Conservation (phyloP, 2,329 filamentous ascomycete genomes). For the Botrytis fabae region DNA sequence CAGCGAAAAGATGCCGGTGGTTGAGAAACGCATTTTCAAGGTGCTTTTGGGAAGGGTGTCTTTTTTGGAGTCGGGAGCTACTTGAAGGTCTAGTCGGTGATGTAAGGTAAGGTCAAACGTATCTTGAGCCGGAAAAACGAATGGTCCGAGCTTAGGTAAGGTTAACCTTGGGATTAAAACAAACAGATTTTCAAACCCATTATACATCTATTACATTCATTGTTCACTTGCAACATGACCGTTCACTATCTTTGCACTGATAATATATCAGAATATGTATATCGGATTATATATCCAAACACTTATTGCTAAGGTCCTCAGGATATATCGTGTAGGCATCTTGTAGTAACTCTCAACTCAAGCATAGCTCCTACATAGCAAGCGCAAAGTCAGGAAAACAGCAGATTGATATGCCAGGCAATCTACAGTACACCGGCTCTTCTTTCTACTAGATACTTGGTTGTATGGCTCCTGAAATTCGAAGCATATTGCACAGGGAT, state of each 20-base stretch:
- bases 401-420: not conserved
- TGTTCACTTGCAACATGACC: not conserved
- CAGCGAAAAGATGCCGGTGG: not conserved
- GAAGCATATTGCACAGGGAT: not conserved
- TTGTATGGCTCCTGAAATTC: too few species aligned
- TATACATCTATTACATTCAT: not conserved
- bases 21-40: slow-evolving; percentile 11
- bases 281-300: not conserved
- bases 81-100: not conserved
- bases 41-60: not conserved
- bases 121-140: slow-evolving; percentile 16
- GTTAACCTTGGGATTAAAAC: not conserved
- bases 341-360: not conserved
- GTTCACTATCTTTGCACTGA: not conserved
- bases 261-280: not conserved
- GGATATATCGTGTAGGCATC: not conserved
- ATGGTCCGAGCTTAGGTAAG: not conserved
- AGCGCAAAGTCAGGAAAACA: not conserved
- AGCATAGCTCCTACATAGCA: not conserved
- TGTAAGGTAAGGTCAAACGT: not conserved
- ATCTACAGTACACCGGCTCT: too few species aligned
- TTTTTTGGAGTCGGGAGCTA: not conserved
- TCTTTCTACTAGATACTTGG: fast-evolving
- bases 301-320: not conserved
- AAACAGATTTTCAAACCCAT: not conserved